Percentiles rank a stretch among this genome's conserved stretches.
Evolutionary conservation across 306 rosid genomes (phyloP).

Genomic region (Prunus mume): DNA sequence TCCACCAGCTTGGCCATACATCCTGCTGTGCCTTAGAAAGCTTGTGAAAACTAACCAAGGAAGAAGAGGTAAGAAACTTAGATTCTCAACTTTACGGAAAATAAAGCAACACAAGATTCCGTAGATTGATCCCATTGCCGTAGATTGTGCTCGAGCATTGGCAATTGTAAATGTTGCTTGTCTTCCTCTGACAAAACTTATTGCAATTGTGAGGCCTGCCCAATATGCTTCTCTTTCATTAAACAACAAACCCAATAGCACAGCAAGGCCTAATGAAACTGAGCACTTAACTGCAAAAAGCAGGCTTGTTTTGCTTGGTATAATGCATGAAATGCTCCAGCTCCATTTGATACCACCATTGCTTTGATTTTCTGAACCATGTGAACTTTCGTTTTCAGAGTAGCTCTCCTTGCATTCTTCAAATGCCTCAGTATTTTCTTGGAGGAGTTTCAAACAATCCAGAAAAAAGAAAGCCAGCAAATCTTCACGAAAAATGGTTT

Average conservation of each 20-base stretch:
- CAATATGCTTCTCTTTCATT: slow-evolving; percentile 54
- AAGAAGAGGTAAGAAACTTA: slow-evolving; percentile 50
- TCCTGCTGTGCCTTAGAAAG: slow-evolving; percentile 63
- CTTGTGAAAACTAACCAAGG: slow-evolving; percentile 68
- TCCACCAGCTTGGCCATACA: slow-evolving; percentile 82
- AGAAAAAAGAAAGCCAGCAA: slow-evolving; percentile 53
- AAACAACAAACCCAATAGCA: slow-evolving; percentile 61
- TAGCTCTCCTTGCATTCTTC: slow-evolving; percentile 23
- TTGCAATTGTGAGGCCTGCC: slow-evolving; percentile 72
- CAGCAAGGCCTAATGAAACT: slow-evolving; percentile 58
- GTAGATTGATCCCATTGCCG: slow-evolving; percentile 71
- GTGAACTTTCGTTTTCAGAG: slow-evolving; percentile 10
- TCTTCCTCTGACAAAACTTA: slow-evolving; percentile 46
- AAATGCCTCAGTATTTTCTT: slow-evolving; percentile 10
- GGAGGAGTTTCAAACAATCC: slow-evolving; percentile 53
- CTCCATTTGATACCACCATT: slow-evolving; percentile 11
- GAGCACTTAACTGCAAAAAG: slow-evolving; percentile 69
- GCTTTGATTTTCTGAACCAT: neutral
- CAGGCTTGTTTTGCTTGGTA: slow-evolving; percentile 43
- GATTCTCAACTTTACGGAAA: slow-evolving; percentile 25
- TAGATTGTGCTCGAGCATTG: slow-evolving; percentile 74
- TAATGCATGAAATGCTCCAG: slow-evolving; percentile 18
- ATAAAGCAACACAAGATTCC: slow-evolving; percentile 57
- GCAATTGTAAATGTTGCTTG: slow-evolving; percentile 59
- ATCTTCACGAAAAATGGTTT: slow-evolving; percentile 37